Conservation (phyloP, 1,284 basidiomycete genomes). For the Apiotrichum siamense region DNA sequence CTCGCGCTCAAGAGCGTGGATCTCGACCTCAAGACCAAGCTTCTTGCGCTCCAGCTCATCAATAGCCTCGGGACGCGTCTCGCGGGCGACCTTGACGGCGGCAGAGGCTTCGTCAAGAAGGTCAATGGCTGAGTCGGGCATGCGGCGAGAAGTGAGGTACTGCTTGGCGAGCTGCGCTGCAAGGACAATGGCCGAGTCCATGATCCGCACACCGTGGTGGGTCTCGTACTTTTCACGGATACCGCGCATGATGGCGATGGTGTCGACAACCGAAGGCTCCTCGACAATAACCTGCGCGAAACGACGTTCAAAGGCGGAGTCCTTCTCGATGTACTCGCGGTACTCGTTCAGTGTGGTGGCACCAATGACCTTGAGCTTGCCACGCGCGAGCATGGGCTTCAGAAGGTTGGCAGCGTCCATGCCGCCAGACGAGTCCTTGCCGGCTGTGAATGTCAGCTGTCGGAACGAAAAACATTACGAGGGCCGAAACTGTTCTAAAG, state of each 20-base stretch:
- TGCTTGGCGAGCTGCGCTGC: conserved; percentile 91
- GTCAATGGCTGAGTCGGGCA: conserved; percentile 89
- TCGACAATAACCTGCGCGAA: conserved; percentile 93
- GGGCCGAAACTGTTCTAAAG: no score
- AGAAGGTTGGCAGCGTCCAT: conserved; percentile 69
- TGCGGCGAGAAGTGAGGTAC: conserved; percentile 76
- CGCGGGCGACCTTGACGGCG: conserved; percentile 78
- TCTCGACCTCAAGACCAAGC: conserved; percentile 90
- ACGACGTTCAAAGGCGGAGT: conserved; percentile 86
- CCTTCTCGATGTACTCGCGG: conserved; percentile 91
- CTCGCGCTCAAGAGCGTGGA: conserved; percentile 88
- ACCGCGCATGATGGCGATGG: conserved; percentile 82
- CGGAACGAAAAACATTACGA: not conserved
- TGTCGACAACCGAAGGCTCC: conserved; percentile 84
- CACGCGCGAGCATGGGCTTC: conserved; percentile 83
- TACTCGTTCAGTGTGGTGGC: conserved; percentile 93
- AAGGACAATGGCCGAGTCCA: conserved; percentile 81
- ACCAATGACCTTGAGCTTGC: conserved; percentile 83
- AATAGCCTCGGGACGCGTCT: conserved; percentile 90
- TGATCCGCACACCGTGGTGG: conserved; percentile 84
- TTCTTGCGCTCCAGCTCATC: conserved; percentile 89
- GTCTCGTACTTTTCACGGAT: conserved; percentile 69
- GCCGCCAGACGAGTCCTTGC: conserved; percentile 43
- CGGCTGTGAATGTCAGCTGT: conserved; percentile 17
- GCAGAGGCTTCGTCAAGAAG: conserved; percentile 80